Base-by-base conservation (phyloP, 345 rosid genomes). In the Hypericum androsaemum region DNA sequence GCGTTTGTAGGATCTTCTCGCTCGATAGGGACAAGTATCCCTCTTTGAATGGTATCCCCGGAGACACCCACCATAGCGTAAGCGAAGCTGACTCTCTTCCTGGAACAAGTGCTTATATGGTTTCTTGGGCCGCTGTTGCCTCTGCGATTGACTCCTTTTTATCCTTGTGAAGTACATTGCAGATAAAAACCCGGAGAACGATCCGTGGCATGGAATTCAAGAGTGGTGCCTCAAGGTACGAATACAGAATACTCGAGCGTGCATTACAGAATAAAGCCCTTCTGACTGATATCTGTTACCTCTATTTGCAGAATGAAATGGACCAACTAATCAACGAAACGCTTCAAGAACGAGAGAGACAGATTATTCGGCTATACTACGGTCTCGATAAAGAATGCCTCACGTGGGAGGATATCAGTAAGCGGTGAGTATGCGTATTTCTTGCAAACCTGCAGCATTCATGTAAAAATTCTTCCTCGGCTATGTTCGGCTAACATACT, bases 391-490 rank as follows among this genome's bases (percentile, higher is more conserved):
- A 74, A 5, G 86, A 78, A 80, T 70, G 84, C 67, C 94, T 88
- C 61, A 82, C 96, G n/a, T 83, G 96, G 94, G 96, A 88, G 74
- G 95, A 92, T 64, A 92, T 92, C 45, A 92, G 98, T 59, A 92
- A 88, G 70, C 80, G 94, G 98, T 88, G 61, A 75, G 80, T 66
- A 22, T 39, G 36, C 41, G 32, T 1, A 1, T 22, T 22, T 22
- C 32, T 22, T 22, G 32, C 32, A 22, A 22, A 22, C 32, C 32
- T 22, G 32, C 32, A 22, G 4, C 32, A 22, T 22, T 22, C 4
- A 4, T 22, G 32, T 22, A 22, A 22, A n/a, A n/a, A n/a, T 1
- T 22, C 32, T 22, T 22, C 32, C 2, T 22, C 4, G 32, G 2
- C 32, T 1, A 22, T 22, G 32, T 22, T 2, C 16, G 13, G 57